Evolutionary conservation across 208 protist species (phyloP).

Genomic region (Trichomonas gallinae): DNA sequence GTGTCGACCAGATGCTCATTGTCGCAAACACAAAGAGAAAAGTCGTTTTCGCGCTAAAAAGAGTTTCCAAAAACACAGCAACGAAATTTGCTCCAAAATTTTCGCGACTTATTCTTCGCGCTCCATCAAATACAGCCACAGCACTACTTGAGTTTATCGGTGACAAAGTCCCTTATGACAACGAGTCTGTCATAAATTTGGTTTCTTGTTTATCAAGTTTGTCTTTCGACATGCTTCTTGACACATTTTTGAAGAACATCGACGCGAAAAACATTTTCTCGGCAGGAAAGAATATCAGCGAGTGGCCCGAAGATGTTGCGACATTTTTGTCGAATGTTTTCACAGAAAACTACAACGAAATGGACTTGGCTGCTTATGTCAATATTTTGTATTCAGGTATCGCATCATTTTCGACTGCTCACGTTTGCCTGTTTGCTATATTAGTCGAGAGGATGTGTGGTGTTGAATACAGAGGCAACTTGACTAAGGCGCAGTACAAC

Average conservation of each 20-base stretch:
- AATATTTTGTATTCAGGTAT: not conserved
- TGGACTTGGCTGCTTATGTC: not conserved
- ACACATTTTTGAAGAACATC: not conserved
- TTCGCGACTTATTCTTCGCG: not conserved
- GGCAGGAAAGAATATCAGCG: not conserved
- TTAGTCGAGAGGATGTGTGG: not conserved
- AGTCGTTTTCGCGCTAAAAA: not conserved
- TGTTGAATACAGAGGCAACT: not conserved
- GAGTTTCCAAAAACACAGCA: not conserved
- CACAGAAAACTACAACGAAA: not conserved
- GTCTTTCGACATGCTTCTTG: not conserved
- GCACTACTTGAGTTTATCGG: not conserved
- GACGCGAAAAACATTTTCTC: not conserved
- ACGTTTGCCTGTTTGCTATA: not conserved
- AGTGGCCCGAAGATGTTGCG: not conserved
- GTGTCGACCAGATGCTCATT: not conserved
- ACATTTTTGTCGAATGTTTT: not conserved
- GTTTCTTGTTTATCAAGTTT: not conserved
- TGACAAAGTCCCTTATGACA: not conserved
- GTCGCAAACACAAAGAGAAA: not conserved
- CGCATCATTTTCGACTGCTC: not conserved
- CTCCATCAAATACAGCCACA: not conserved
- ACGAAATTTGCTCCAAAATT: not conserved
- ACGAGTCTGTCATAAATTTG: not conserved
- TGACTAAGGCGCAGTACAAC: not conserved